Base-by-base conservation (phyloP, 495 filamentous ascomycete species). In the Aspergillus cristatus region DNA sequence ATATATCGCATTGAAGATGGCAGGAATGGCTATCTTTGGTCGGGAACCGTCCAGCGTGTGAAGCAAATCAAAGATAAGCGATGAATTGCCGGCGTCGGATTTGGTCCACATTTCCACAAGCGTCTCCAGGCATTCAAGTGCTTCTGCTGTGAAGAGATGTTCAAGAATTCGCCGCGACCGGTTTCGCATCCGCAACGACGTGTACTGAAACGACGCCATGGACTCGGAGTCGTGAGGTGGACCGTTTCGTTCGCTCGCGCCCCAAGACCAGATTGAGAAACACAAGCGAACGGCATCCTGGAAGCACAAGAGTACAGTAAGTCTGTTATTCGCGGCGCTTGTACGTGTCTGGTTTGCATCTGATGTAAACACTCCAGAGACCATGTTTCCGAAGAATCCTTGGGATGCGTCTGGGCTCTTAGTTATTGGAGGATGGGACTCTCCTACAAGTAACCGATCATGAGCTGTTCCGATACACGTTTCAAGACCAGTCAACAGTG, bases 1-100 rank as follows among this genome's bases (percentile, higher is more conserved):
- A 54, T 95, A 96, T 16, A 97, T 84, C 2, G 91, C 86, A 55
- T 96, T 94, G 65, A 99, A 95, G 6, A 97, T 81, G n/a, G 89
- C 87, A 4, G 91, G 90, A 24, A 99, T 84, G 0, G 87, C 86
- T 57, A 93, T 84, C 62, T 86, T 89, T 1, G 91, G 93, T 37
- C 87, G 74, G 6, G 88, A 91, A 10, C 86, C 86, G 46, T 96
- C 88, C 20, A 99, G 72, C 7, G 87, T 88, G 48, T 96, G 86
- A 16, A 99, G 70, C 25, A 99, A 69, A 41, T 80, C 82, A 43
- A 97, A 79, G 8, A 95, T 78, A 8, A 71, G 50, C 14, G 61
- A 47, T 10, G 62, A 55, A n/a, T 47, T 57, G n/a, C 54, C 52
- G 6, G 43, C 48, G 13, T 63, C 58, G 1, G 69, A 65, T 30